Base-by-base conservation (phyloP, 345 rosid genomes). In the Aegle marmelos region DNA sequence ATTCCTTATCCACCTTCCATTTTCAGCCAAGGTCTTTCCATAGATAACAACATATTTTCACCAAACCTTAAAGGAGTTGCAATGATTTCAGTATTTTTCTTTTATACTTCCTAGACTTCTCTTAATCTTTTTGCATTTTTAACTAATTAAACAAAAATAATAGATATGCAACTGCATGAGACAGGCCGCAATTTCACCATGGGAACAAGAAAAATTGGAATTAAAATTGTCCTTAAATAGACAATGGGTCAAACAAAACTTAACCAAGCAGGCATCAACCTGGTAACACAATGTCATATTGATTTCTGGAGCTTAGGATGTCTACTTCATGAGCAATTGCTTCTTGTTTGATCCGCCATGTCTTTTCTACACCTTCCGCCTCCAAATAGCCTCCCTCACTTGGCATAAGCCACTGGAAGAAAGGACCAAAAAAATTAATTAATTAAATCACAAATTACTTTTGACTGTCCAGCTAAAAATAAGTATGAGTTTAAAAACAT, bases 291-390 rank as follows among this genome's bases (percentile, higher is more conserved):
- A 94, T 89, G 78, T 93, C 99, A 86, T 87, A 90, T 69, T 90
- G 97, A 80, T 91, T 91, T 83, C 83, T 94, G 74, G 79, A 73
- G 77, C 97, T 94, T 72, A 76, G 77, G 63, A 89, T 80, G 80
- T 85, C 93, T 63, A 97, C 90, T 85, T 88, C 95, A 1, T 48
- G 74, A 68, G 86, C 83, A 78, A 97, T 90, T 19, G 87, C 73
- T 36, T 88, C 90, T 80, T 97, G 99, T 80, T 78, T 89, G 81
- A 94, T 77, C 78, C 88, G 86, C 93, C 92, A 91, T 71, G 98
- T 90, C 87, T 90, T 97, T 72, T 97, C 98, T 73, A 91, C 68
- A 77, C 97, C 98, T 24, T 97, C 98, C 14, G 93, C 77, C 89
- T 90, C 99, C 82, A 97, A 84, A 86, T 83, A 93, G 5, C 98